Base-by-base conservation (phyloP, 140 eudicot species). In the Stevia rebaudiana region DNA sequence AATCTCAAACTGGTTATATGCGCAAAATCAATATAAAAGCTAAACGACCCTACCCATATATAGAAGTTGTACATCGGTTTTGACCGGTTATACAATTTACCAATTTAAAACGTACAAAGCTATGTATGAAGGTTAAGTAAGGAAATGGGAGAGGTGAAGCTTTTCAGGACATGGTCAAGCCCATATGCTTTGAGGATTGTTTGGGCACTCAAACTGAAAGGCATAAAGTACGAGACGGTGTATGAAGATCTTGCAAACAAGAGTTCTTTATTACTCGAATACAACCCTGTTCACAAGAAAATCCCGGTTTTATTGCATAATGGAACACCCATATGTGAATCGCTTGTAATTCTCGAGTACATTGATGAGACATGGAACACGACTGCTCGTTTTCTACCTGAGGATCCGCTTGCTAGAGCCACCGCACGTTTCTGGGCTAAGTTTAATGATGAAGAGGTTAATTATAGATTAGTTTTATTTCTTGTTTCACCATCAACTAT, bases 261-360 rank as follows among this genome's bases (percentile, higher is more conserved):
- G 82, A 82, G 84, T 66, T 46, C 73, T 75, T 53, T 51, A 37
- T 84, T 86, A 33, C 81, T 82, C 24, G 36, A 82, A 58, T 82
- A 78, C 49, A 86, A 86, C 51, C 95, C 89, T 1, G 11, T 82
- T 37, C 65, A 86, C 75, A 78, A 82, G 31, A 80, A 82, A 74
- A 79, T 86, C 13, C 95, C 95, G 0, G 86, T 82, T 6, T 82
- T 85, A 59, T 61, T 85, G 62, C 94, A 85, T 76, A 75, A 85
- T 13, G 94, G 86, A 36, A 74, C 65, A 17, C 65, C 89, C 7
- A 60, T 82, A 6, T 86, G 77, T 46, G 95, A 86, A 67, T 86
- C 86, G 6, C 78, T 82, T 9, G 76, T 86, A 7, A 77, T 86
- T 30, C 82, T 85, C 0, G 94, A 85, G 71, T 85, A 85, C 43